These are phyloP conservation scores for Chytridium lagenaria DNA, from an alignment of 371 early-diverging fungal species.

Conservation along the genomic window DNA sequence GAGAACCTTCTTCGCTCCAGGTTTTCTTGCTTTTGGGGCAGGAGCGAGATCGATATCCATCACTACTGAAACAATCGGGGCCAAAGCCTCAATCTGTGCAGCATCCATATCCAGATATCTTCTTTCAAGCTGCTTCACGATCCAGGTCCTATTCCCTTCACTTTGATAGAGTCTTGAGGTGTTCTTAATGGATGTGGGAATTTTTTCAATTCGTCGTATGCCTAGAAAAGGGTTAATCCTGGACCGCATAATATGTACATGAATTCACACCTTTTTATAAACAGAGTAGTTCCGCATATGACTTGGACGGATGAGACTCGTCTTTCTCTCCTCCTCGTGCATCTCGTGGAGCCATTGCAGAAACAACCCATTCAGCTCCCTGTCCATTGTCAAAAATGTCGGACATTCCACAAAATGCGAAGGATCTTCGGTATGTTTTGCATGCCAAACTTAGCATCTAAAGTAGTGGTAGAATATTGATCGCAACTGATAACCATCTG, in stretches of 20 bases:
- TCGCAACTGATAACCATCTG: slow-evolving; percentile 98
- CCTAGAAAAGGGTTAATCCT: slow-evolving; percentile 48
- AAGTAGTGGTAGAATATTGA: slow-evolving; percentile 57
- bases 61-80: too few relatives aligned
- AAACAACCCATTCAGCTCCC: not conserved
- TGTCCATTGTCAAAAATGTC: not conserved
- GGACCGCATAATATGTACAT: not conserved
- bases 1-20: too few relatives aligned
- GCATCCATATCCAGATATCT: slow-evolving; percentile 56
- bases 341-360: slow-evolving; percentile 22
- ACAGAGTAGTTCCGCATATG: slow-evolving; percentile 18
- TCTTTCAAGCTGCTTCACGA: slow-evolving; percentile 66
- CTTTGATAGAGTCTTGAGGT: slow-evolving; percentile 59
- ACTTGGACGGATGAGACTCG: slow-evolving; percentile 4
- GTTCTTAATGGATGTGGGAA: slow-evolving; percentile 63
- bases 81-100: too few relatives aligned
- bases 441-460: not conserved
- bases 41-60: too few relatives aligned
- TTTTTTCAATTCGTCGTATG: slow-evolving; percentile 65
- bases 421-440: not conserved
- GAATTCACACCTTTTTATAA: slow-evolving; percentile 32
- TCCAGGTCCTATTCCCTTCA: slow-evolving; percentile 70
- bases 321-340: slow-evolving; percentile 27
- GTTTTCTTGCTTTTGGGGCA: too few relatives aligned
- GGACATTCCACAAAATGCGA: too few relatives aligned